These are phyloP conservation scores for Boechera retrofracta DNA, from an alignment of 345 rosid species.

Conservation along the genomic window DNA sequence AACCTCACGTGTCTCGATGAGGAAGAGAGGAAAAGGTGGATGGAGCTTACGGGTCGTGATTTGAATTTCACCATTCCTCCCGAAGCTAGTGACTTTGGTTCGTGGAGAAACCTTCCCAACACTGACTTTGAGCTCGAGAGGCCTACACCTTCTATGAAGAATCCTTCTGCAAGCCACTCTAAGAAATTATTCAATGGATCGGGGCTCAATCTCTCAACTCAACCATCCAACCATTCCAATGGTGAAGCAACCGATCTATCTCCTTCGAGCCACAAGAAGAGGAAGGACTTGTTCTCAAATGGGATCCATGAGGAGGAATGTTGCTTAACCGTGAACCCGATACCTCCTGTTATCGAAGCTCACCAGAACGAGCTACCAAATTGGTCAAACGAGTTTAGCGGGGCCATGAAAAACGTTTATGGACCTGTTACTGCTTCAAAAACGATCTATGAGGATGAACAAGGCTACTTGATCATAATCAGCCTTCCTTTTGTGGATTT, in stretches of 20 bases:
- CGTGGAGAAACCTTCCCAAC: slow-evolving; percentile 94
- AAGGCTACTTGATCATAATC: slow-evolving; percentile 77
- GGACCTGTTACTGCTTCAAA: slow-evolving; percentile 98
- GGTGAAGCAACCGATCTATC: slow-evolving; percentile 76
- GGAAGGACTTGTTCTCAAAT: slow-evolving; percentile 76
- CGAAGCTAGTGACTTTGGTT: slow-evolving; percentile 90
- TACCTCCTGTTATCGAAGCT: slow-evolving; percentile 56
- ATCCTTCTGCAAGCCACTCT: slow-evolving; percentile 55
- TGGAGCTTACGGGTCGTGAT: slow-evolving; percentile 91
- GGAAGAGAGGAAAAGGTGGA: slow-evolving; percentile 91
- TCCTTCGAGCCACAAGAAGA: slow-evolving; percentile 72
- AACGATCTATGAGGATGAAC: slow-evolving; percentile 88
- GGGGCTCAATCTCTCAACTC: slow-evolving; percentile 81
- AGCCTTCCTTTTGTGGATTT: slow-evolving; percentile 94
- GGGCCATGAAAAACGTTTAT: slow-evolving; percentile 73
- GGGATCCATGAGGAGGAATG: slow-evolving; percentile 63
- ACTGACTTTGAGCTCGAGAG: slow-evolving; percentile 95
- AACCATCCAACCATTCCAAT: slow-evolving; percentile 60
- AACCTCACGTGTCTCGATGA: slow-evolving; percentile 76
- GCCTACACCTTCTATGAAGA: slow-evolving; percentile 58
- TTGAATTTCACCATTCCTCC: slow-evolving; percentile 71
- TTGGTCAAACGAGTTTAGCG: slow-evolving; percentile 82
- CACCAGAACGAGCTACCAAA: slow-evolving; percentile 63
- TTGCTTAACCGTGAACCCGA: slow-evolving; percentile 56
- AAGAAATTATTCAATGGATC: slow-evolving; percentile 88